These are phyloP conservation scores for Cutaneotrichosporon sp. DNA, from an alignment of 1,284 basidiomycete genomes.

Conservation along the genomic window DNA sequence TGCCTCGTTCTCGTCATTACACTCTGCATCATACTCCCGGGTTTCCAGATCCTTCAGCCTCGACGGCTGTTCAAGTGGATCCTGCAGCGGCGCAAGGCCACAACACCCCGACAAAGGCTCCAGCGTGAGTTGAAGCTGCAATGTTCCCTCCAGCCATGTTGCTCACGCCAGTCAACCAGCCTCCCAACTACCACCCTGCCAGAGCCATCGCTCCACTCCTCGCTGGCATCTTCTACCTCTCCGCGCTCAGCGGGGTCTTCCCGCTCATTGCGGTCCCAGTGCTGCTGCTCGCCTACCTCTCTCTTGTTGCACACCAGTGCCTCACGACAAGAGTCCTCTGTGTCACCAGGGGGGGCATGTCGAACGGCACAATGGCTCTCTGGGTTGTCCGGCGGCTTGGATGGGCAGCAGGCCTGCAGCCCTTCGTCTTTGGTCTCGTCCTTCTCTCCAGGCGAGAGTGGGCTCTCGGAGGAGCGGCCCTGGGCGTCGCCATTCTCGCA, in stretches of 20 bases:
- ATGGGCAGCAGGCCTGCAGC: slow-evolving; percentile 61
- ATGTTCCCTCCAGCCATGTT: too few species aligned
- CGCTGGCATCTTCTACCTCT: slow-evolving; percentile 69
- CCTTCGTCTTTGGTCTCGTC: slow-evolving; percentile 70
- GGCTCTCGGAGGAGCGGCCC: slow-evolving; percentile 67
- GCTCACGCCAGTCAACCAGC: slow-evolving; percentile 63
- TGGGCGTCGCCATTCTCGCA: slow-evolving; percentile 60
- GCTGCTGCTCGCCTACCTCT: slow-evolving; percentile 65
- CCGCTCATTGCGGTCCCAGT: slow-evolving; percentile 73
- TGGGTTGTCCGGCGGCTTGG: slow-evolving; percentile 69
- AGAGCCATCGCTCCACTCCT: slow-evolving; percentile 67
- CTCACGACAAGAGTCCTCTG: slow-evolving; percentile 73
- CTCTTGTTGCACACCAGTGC: slow-evolving; percentile 71
- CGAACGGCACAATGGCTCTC: slow-evolving; percentile 69
- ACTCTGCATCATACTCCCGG: slow-evolving; percentile 70
- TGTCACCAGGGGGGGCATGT: slow-evolving; percentile 64
- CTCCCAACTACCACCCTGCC: slow-evolving; percentile 67
- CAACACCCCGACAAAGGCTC: slow-evolving; percentile 76
- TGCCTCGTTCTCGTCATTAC: slow-evolving; percentile 66
- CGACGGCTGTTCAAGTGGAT: slow-evolving; percentile 62
- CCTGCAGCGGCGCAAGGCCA: slow-evolving; percentile 60
- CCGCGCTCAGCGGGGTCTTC: slow-evolving; percentile 69
- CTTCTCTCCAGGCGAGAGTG: slow-evolving; percentile 66
- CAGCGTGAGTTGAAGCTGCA: slow-evolving; percentile 61
- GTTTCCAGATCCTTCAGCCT: slow-evolving; percentile 68